Base-by-base conservation (phyloP, 1,284 basidiomycete genomes). In the Pseudozyma thailandica region DNA sequence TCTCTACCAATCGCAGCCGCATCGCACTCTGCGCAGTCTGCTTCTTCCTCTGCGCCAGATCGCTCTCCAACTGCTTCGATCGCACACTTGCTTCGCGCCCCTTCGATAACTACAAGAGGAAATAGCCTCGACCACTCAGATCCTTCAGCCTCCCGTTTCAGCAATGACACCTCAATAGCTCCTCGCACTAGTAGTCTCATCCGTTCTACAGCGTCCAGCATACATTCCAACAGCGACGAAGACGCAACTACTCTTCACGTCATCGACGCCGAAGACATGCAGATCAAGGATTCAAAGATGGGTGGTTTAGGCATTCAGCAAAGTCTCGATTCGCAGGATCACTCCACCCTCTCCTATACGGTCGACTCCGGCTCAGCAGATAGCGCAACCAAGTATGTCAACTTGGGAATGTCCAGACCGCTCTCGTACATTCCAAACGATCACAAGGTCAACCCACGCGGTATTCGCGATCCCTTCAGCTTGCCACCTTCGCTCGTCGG, bases 381-480 rank as follows among this genome's bases (percentile, higher is more conserved):
- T 10, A 13, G 23, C 13, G 23, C 51, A 3, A 31, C 27, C 41
- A 13, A 52, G 9, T 66, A 66, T 35, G 35, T 50, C 39, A 66
- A 66, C 25, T 21, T 60, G 27, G 56, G 66, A 26, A 70, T 70
- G 66, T 48, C 55, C 3, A 48, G 66, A 10, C 66, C 66, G 6
- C 59, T 63, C 5, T 70, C 66, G 7, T 54, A 46, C 33, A 33
- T 51, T 26, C 66, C 66, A 7, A 47, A 59, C 41, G 66, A 70
- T 41, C 60, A 63, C 25, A 62, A 60, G 15, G 51, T 70, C 60
- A 70, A 70, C 38, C 66, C 66, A 26, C 53, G 66, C 25, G 66
- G 55, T 4, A 50, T 63, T 7, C 50, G 66, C 3, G 66, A 70
- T 46, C 56, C 59, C 9, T 70, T 70, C 53, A 31, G 20, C 23